Evolutionary conservation across 176 grass and related monocot genomes (phyloP), one percentile per base, ranked within the genome.

Genomic region (Tillandsia leiboldiana): DNA sequence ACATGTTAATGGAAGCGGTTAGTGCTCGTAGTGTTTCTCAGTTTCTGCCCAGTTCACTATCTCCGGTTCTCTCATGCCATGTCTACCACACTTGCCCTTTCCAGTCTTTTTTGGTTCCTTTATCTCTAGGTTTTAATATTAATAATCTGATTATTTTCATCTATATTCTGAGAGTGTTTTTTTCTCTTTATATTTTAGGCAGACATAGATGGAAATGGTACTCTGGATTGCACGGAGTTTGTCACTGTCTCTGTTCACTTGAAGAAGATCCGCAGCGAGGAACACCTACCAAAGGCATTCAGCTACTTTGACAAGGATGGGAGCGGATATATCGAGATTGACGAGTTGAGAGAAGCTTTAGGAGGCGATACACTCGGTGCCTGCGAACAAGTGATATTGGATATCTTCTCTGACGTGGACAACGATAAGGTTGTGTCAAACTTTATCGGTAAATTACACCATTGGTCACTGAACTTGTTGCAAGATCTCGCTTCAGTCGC

Each of bases 211-310:
- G 82, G 82, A 50, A 88, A 75, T 54, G 91, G 87, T 64, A 79
- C 79, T 52, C 71, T 96, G 50, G 91, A 96, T 86, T 91, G 85
- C 79, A 85, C 80, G 53, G 91, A 96, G 75, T 96, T 96, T 96
- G 72, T 91, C 76, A 88, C 87, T 0, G 85, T 96, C 23, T 83
- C 85, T 50, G 82, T 96, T 76, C 91, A 96, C 79, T 83, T 96
- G 69, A 87, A 96, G 79, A 86, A 85, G 53, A 91, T 91, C 69
- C 85, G 85, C 54, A 91, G 91, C 66, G 91, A 91, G 26, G 91
- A 96, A 62, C 87, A 96, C 66, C 82, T 96, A 28, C 77, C 74
- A 12, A 81, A 77, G 72, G 91, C 91, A 72, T 96, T 96, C 83
- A 73, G 74, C 24, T 96, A 79, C 73, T 96, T 96, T 6, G 91